Base-by-base conservation (phyloP, 441 rosid species). In the Jatropha podagrica region DNA sequence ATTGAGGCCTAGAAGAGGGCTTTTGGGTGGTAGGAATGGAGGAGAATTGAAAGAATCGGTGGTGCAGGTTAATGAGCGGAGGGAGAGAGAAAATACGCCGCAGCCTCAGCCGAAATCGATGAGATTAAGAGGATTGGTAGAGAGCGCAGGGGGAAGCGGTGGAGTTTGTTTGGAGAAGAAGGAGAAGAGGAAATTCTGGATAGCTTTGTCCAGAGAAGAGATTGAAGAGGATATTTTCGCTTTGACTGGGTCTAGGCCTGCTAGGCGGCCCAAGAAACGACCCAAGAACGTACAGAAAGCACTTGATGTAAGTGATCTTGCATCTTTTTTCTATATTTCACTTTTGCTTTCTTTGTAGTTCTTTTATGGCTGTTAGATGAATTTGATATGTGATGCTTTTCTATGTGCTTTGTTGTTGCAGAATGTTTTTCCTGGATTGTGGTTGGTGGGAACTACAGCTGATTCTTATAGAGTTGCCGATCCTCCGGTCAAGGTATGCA, bases 221-320 rank as follows among this genome's bases (percentile, higher is more conserved):
- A 90, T 95, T 70, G 98, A 95, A 74, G 98, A 95, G 76, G 98
- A 95, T 76, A 64, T 95, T 68, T 95, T 89, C 74, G 72, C 86
- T 73, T 82, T 93, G 91, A 90, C 97, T 37, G 98, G 97, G 54
- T 88, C 87, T 17, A 88, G 92, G 56, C 92, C 97, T 20, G 77
- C 93, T 17, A 83, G 98, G 46, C 78, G 97, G 72, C 98, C 97
- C 26, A 80, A 76, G 67, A 95, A 89, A 83, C 85, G 97, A 37
- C 85, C 91, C 7, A 92, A 89, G 83, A 84, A 85, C 7, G 82
- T 85, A 66, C 97, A 95, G 85, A 95, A 89, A 74, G 83, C 83
- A 74, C 85, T 95, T 66, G 97, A 91, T 85, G 98, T 95, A 84
- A 81, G 86, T 12, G 49, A 74, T 40, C 11, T 65, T 69, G 27